These are phyloP conservation scores for Metschnikowia orientalis DNA, from an alignment of 805 yeast genomes.

Conservation along the genomic window DNA sequence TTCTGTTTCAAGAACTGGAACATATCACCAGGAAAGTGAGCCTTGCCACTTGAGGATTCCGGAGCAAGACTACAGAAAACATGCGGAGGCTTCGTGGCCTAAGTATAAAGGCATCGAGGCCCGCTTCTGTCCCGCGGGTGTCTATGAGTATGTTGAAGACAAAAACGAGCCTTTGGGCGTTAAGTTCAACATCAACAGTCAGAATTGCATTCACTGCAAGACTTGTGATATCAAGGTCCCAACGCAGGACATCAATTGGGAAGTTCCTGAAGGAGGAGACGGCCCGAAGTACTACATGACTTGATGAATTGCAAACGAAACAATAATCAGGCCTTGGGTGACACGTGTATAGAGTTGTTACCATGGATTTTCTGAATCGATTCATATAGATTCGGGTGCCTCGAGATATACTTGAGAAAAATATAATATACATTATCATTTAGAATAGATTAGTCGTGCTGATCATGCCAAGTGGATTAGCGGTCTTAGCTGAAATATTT, in stretches of 20 bases:
- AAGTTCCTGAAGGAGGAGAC: constrained; percentile 98
- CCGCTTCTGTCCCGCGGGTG: constrained; percentile 98
- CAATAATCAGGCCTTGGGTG: too few relatives aligned
- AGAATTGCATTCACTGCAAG: constrained; percentile 97
- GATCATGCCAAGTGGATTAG: too few relatives aligned
- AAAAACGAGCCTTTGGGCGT: constrained; percentile 57
- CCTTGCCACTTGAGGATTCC: constrained; percentile 72
- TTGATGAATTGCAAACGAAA: too few relatives aligned
- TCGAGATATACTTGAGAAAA: too few relatives aligned
- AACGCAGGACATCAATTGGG: constrained; percentile 90
- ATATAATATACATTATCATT: too few relatives aligned
- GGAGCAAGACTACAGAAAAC: constrained; percentile 59
- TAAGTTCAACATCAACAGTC: constrained; percentile 88
- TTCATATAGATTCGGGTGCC: too few relatives aligned
- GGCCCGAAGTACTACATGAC: constrained; percentile 96
- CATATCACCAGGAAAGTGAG: constrained; percentile 93
- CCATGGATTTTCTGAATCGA: too few relatives aligned
- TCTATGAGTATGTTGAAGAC: constrained; percentile 86
- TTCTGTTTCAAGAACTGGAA: constrained; percentile 94
- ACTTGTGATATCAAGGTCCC: constrained; percentile 98
- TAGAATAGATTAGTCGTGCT: too few relatives aligned
- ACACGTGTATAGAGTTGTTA: too few relatives aligned
- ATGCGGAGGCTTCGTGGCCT: constrained; percentile 67
- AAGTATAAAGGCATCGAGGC: constrained; percentile 82
- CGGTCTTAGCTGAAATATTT: constrained; percentile 29